phyloP scores from a whole-genome alignment of 345 rosid species.

The Citrus mangshanensis region DNA sequence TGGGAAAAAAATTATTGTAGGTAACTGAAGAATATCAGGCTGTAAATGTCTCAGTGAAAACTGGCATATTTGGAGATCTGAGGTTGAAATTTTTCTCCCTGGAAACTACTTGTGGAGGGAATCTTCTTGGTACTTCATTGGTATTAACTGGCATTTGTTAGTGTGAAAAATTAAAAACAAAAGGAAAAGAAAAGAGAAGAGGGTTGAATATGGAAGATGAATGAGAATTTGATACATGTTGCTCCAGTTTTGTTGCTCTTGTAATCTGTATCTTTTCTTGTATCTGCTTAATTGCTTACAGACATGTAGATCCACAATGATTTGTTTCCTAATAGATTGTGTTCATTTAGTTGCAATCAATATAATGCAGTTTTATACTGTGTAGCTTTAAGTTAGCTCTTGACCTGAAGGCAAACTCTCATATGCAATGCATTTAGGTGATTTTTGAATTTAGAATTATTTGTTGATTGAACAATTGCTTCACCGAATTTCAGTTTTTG shows the following conservation, averaged over 20 bases:
- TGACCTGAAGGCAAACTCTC: not conserved
- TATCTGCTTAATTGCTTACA: not conserved
- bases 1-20: constrained; percentile 34
- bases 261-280: not conserved
- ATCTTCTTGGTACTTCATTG: constrained; percentile 2
- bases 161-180: not conserved
- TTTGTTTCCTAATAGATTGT: not conserved
- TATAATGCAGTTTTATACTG: not conserved
- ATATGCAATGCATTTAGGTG: not conserved
- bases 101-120: not conserved
- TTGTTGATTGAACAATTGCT: not conserved
- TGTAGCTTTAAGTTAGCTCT: not conserved
- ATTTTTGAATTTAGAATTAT: not conserved
- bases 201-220: not conserved
- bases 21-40: constrained; percentile 90
- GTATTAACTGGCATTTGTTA: not conserved
- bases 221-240: not conserved
- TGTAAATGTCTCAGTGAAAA: constrained; percentile 80
- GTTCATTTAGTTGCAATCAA: not conserved
- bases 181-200: not conserved
- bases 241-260: not conserved
- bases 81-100: constrained; percentile 53
- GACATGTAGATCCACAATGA: not conserved
- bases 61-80: constrained; percentile 68
- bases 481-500: not conserved